Conservation (phyloP, 1,139 yeast genomes). For the Candida gigantensis region DNA sequence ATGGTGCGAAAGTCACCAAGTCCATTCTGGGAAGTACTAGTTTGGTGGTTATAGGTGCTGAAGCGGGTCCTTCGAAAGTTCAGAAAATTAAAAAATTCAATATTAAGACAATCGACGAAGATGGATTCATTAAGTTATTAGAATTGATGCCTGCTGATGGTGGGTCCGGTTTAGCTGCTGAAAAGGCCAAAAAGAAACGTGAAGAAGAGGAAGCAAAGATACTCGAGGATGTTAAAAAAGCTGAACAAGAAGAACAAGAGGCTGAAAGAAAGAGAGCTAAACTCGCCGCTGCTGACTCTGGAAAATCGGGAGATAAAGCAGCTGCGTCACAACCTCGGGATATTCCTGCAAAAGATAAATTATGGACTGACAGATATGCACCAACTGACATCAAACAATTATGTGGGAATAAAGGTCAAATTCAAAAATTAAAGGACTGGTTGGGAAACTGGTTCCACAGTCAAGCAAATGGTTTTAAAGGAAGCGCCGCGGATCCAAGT, state of each 20-base stretch:
- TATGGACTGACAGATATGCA: slow-evolving; percentile 95
- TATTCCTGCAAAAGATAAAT: slow-evolving; percentile 51
- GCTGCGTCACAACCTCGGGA: slow-evolving; percentile 18
- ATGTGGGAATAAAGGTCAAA: slow-evolving; percentile 86
- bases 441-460: slow-evolving; percentile 71
- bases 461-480: slow-evolving; percentile 55
- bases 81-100: slow-evolving; percentile 71
- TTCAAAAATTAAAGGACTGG: slow-evolving; percentile 71
- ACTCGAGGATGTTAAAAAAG: slow-evolving; percentile 48
- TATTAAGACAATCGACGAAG: slow-evolving; percentile 82
- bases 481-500: slow-evolving; percentile 59
- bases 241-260: slow-evolving; percentile 18
- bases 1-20: slow-evolving; percentile 93
- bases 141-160: slow-evolving; percentile 89
- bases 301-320: neutral
- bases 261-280: slow-evolving; percentile 19
- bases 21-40: slow-evolving; percentile 85
- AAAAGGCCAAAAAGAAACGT: slow-evolving; percentile 67
- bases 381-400: slow-evolving; percentile 74
- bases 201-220: slow-evolving; percentile 62
- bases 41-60: slow-evolving; percentile 88
- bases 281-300: neutral
- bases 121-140: slow-evolving; percentile 77
- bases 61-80: slow-evolving; percentile 96
- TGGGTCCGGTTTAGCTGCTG: slow-evolving; percentile 78